A percentile compares a stretch with the other conserved stretches of the same genome.
These are phyloP conservation scores for Mycena rosella DNA, from an alignment of 768 basidiomycete species.

Conservation along the genomic window DNA sequence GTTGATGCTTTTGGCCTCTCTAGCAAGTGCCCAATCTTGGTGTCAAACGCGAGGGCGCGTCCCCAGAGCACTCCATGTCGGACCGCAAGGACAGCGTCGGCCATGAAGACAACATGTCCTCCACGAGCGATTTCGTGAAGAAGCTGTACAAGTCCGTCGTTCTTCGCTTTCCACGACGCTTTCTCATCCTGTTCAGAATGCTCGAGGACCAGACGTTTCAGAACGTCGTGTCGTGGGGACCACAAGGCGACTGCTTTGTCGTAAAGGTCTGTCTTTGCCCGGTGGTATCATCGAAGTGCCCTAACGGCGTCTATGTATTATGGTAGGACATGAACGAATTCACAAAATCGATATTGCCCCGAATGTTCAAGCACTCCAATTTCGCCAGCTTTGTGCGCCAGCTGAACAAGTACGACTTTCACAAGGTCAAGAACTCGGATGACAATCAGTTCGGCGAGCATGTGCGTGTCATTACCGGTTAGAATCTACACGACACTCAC, in stretches of 20 bases:
- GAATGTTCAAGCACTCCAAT: slow-evolving; percentile 96
- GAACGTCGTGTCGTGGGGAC: slow-evolving; percentile 86
- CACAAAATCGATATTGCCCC: slow-evolving; percentile 89
- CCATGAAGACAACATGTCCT: slow-evolving; percentile 81
- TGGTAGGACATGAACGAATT: slow-evolving; percentile 91
- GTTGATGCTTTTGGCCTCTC: slow-evolving; percentile 31
- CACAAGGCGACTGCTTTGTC: slow-evolving; percentile 89
- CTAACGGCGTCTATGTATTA: neutral
- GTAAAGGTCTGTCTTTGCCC: slow-evolving; percentile 70
- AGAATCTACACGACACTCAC: neutral
- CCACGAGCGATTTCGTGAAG: slow-evolving; percentile 95
- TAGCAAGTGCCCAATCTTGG: slow-evolving; percentile 33
- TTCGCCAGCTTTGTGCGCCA: slow-evolving; percentile 94
- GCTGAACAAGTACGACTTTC: slow-evolving; percentile 97
- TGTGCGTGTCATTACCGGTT: slow-evolving; percentile 47
- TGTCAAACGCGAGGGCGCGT: slow-evolving; percentile 36
- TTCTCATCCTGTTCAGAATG: slow-evolving; percentile 68
- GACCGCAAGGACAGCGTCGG: slow-evolving; percentile 30
- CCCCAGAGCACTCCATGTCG: slow-evolving; percentile 29
- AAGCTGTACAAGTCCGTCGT: slow-evolving; percentile 86
- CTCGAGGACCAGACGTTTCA: slow-evolving; percentile 83
- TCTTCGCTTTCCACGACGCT: neutral
- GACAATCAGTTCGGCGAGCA: slow-evolving; percentile 79
- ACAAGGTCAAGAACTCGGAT: slow-evolving; percentile 94
- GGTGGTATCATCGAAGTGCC: neutral